phyloP scores from a whole-genome alignment of 1,139 yeast species.

The Kurtzmaniella quercitrusa region DNA sequence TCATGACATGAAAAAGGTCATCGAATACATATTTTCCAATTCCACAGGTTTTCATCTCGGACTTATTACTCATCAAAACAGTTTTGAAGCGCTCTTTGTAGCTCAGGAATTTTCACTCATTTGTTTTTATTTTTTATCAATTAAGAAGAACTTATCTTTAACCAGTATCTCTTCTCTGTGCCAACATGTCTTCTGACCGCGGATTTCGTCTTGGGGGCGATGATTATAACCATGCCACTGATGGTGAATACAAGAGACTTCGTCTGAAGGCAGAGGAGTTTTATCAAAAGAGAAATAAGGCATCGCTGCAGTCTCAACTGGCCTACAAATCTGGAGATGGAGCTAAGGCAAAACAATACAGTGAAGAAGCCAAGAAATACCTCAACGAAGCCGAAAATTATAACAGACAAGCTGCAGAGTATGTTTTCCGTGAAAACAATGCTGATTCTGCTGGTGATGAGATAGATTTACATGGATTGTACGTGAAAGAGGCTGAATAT shows the following conservation, averaged over 20 bases:
- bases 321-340: conserved; percentile 78
- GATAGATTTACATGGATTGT: conserved; percentile 90
- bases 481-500: conserved; percentile 82
- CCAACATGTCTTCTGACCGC: conserved; percentile 20
- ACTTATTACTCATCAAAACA: too few relatives aligned
- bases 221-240: conserved; percentile 68
- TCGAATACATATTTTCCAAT: too few relatives aligned
- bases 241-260: conserved; percentile 57
- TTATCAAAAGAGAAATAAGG: conserved; percentile 50
- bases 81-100: background rate
- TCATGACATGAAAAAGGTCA: too few relatives aligned
- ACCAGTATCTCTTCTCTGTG: background rate
- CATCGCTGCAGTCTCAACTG: conserved; percentile 65
- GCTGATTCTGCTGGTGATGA: conserved; percentile 80
- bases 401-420: conserved; percentile 83
- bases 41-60: too few relatives aligned
- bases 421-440: conserved; percentile 84
- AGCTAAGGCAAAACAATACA: conserved; percentile 65
- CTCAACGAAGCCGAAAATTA: conserved; percentile 59
- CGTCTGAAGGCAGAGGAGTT: conserved; percentile 70
- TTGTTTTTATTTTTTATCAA: background rate
- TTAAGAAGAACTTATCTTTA: background rate
- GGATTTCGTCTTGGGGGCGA: conserved; percentile 35
- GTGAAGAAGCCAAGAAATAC: conserved; percentile 63
- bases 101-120: background rate